Evolutionary conservation across 192 early-diverging fungal species (phyloP).

Genomic region (Entrophospora sp.): DNA sequence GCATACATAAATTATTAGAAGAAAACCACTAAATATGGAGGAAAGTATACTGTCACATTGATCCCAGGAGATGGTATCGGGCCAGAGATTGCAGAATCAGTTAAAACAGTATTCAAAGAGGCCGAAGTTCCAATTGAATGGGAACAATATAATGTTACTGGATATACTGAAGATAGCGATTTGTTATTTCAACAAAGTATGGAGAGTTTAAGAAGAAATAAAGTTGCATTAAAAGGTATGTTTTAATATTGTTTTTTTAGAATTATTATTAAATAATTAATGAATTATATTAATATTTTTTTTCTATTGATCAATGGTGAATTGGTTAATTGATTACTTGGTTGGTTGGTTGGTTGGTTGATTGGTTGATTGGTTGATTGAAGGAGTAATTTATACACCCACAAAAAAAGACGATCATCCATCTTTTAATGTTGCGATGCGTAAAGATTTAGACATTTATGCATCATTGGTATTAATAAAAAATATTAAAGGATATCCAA

Average conservation of each 20-base stretch:
- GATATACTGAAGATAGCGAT: constrained; percentile 78
- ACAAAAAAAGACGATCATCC: constrained; percentile 77
- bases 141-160: constrained; percentile 96
- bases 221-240: constrained; percentile 92
- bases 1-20: too few relatives aligned
- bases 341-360: too few relatives aligned
- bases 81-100: constrained; percentile 79
- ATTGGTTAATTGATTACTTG: too few relatives aligned
- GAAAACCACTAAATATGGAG: constrained; percentile 78
- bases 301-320: too few relatives aligned
- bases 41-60: constrained; percentile 90
- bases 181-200: constrained; percentile 80
- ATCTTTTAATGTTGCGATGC: constrained; percentile 93
- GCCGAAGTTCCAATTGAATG: constrained; percentile 91
- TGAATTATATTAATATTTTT: not conserved
- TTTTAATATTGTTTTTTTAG: not conserved
- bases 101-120: constrained; percentile 92
- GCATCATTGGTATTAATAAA: constrained; percentile 88
- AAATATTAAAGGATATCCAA: constrained; percentile 79
- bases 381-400: constrained; percentile 71
- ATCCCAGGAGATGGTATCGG: constrained; percentile 99
- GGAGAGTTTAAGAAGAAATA: constrained; percentile 87
- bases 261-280: not conserved
- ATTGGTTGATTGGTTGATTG: not conserved
- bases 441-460: constrained; percentile 98